A percentile compares a stretch with the other conserved stretches of the same genome.
These are phyloP conservation scores for Lunasporangiospora selenospora DNA, from an alignment of 192 early-diverging fungal species.

Conservation along the genomic window DNA sequence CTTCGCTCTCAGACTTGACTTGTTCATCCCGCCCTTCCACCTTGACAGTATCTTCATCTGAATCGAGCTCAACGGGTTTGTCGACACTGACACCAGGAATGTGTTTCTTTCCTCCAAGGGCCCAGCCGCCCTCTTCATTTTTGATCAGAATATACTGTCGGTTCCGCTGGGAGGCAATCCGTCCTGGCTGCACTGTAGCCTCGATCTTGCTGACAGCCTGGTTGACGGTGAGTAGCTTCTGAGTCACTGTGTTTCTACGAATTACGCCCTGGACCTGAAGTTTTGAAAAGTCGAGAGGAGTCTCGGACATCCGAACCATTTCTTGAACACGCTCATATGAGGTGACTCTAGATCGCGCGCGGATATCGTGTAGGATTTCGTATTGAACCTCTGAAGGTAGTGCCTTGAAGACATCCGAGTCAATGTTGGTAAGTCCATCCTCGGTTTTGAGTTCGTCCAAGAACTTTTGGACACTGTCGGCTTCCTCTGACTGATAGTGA, in stretches of 20 bases:
- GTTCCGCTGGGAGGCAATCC: conserved; percentile 84
- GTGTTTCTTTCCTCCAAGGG: conserved; percentile 50
- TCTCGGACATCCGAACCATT: conserved; percentile 74
- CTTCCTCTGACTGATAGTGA: conserved; percentile 1
- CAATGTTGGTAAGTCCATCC: conserved; percentile 69
- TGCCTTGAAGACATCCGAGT: conserved; percentile 76
- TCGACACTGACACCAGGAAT: conserved; percentile 18
- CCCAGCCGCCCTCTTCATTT: conserved; percentile 83
- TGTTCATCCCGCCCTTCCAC: conserved; percentile 41
- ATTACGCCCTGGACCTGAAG: conserved; percentile 88
- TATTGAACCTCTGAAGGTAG: conserved; percentile 89
- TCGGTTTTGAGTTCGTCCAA: conserved; percentile 38
- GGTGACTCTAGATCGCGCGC: conserved; percentile 79
- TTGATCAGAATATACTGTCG: conserved; percentile 87
- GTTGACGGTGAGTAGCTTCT: conserved; percentile 65
- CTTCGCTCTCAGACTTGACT: conserved; percentile 29
- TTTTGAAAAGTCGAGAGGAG: conserved; percentile 87
- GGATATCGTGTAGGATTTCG: conserved; percentile 92
- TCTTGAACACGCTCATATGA: conserved; percentile 72
- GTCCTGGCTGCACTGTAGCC: conserved; percentile 41
- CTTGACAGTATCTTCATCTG: conserved; percentile 42
- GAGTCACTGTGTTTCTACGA: conserved; percentile 85
- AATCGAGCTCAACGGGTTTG: conserved; percentile 37
- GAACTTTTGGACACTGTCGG: conserved; percentile 24
- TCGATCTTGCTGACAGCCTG: conserved; percentile 39